Percentiles rank a stretch among this genome's conserved stretches.
Conservation (phyloP, 768 basidiomycete genomes). For the Leccinellum rugosiceps region DNA sequence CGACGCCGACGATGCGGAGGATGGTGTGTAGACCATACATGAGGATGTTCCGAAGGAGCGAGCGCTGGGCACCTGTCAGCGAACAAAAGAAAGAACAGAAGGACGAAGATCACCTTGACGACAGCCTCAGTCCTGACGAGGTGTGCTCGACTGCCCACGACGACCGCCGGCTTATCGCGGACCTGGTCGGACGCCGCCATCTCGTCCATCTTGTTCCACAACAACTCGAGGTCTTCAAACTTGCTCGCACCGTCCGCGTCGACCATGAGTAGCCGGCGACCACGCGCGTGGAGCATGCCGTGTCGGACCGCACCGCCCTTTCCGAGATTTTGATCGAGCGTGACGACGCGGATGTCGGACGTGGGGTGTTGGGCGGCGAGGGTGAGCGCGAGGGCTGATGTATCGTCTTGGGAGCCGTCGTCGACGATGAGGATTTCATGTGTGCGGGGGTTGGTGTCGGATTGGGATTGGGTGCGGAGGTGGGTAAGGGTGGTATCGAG, state of each 20-base stretch:
- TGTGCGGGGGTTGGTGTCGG: constrained; percentile 35
- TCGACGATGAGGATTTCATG: constrained; percentile 88
- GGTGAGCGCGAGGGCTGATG: constrained; percentile 58
- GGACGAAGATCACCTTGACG: constrained; percentile 60
- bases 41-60: constrained; percentile 81
- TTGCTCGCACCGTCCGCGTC: constrained; percentile 94
- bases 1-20: constrained; percentile 84
- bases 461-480: constrained; percentile 28
- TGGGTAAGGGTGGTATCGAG: constrained; percentile 70
- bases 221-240: constrained; percentile 77
- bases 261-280: constrained; percentile 79
- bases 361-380: constrained; percentile 56
- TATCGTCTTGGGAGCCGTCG: constrained; percentile 83
- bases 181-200: constrained; percentile 35
- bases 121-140: constrained; percentile 90
- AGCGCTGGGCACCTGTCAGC: constrained; percentile 53
- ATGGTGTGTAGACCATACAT: constrained; percentile 94
- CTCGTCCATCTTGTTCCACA: constrained; percentile 74
- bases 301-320: constrained; percentile 94
- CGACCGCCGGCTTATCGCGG: constrained; percentile 52
- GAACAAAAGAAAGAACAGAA: not conserved
- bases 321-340: constrained; percentile 75
- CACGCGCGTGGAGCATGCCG: constrained; percentile 82
- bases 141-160: constrained; percentile 90
- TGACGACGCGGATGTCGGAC: constrained; percentile 73